phyloP scores from a whole-genome alignment of 23 red algal species.

The Chondrus crispus region DNA sequence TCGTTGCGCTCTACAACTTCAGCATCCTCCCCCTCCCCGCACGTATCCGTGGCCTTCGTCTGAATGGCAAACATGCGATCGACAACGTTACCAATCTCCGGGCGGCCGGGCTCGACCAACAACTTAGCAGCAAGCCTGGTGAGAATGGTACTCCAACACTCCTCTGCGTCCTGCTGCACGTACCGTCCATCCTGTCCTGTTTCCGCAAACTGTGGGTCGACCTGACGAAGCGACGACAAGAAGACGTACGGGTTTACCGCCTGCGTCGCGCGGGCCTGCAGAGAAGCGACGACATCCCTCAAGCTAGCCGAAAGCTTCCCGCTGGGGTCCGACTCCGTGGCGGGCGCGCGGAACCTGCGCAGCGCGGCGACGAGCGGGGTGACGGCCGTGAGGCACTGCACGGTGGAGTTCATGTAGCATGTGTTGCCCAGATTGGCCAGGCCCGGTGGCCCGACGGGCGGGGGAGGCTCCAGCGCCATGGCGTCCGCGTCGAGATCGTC shows the following conservation, averaged over 20 bases:
- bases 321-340: slow-evolving; percentile 42
- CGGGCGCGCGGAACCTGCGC: not conserved
- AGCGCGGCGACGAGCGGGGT: slow-evolving; percentile 56
- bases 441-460: slow-evolving; percentile 48
- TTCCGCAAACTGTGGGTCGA: slow-evolving; percentile 95
- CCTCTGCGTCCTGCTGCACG: slow-evolving; percentile 98
- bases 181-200: slow-evolving; percentile 52
- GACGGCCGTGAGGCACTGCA: slow-evolving; percentile 75
- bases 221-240: slow-evolving; percentile 56
- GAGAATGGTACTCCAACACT: slow-evolving; percentile 82
- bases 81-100: slow-evolving; percentile 26
- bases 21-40: slow-evolving; percentile 44
- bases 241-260: slow-evolving; percentile 66
- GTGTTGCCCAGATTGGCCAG: slow-evolving; percentile 92
- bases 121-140: slow-evolving; percentile 37
- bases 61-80: slow-evolving; percentile 80
- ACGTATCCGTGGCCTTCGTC: slow-evolving; percentile 65
- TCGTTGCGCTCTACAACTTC: slow-evolving; percentile 41
- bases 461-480: not conserved
- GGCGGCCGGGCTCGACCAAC: not conserved
- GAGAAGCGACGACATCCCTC: slow-evolving; percentile 37
- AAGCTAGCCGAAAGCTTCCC: slow-evolving; percentile 40
- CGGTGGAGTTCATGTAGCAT: slow-evolving; percentile 94
- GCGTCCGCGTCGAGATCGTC: slow-evolving; percentile 55
- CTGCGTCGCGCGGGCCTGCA: not conserved